Conservation (phyloP, 345 rosid species). For the Microcos paniculata region DNA sequence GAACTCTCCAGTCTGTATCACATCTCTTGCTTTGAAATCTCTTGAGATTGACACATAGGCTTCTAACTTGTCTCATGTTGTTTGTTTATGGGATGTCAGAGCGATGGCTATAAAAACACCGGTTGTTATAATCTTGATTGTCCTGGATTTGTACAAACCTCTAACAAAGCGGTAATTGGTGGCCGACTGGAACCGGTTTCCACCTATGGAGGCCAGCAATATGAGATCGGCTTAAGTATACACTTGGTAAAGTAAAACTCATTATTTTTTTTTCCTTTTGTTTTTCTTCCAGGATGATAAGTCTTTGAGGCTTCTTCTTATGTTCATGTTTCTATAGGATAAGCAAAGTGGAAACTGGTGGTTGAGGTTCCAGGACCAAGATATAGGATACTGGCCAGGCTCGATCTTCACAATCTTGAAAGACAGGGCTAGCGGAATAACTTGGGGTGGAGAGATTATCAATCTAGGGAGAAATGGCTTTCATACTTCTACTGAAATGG, state of each 20-base stretch:
- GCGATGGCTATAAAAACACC: slow-evolving; percentile 20
- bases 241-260: slow-evolving; percentile 16
- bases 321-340: slow-evolving; percentile 33
- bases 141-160: slow-evolving; percentile 37
- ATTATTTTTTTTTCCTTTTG: too few relatives aligned
- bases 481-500: slow-evolving; percentile 49
- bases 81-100: slow-evolving; percentile 11
- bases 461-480: slow-evolving; percentile 17
- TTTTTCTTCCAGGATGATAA: too few relatives aligned
- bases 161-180: neutral
- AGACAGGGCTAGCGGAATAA: slow-evolving; percentile 28
- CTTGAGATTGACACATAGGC: too few relatives aligned
- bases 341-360: slow-evolving; percentile 45
- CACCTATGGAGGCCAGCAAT: slow-evolving; percentile 22
- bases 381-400: slow-evolving; percentile 50
- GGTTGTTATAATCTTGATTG: slow-evolving; percentile 38
- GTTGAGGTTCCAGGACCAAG: slow-evolving; percentile 20
- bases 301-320: neutral
- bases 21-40: too few relatives aligned
- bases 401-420: slow-evolving; percentile 32
- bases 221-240: neutral
- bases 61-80: neutral
- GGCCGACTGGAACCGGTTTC: slow-evolving; percentile 18
- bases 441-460: slow-evolving; percentile 47
- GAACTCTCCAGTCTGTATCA: too few relatives aligned